phyloP scores from a whole-genome alignment of 805 yeast species.

The Kodamaea fukazawae region DNA sequence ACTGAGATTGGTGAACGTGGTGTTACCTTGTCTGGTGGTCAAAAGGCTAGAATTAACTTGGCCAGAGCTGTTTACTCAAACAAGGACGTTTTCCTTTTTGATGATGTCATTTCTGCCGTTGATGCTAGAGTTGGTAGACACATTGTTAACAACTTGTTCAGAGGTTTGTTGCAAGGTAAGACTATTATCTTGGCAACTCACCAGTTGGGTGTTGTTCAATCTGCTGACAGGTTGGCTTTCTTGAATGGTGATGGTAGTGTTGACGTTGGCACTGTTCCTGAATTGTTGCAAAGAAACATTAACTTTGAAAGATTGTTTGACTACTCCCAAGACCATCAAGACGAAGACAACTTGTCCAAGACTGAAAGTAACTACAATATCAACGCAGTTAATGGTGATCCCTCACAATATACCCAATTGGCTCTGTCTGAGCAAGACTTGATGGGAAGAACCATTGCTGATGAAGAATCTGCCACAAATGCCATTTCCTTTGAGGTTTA shows the following conservation, averaged over 20 bases:
- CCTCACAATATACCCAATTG: not conserved
- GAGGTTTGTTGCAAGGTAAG: conserved; percentile 29
- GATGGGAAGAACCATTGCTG: conserved; percentile 32
- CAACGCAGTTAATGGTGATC: conserved; percentile 3
- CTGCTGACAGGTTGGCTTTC: conserved; percentile 38
- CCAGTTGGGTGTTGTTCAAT: conserved; percentile 37
- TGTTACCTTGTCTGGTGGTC: conserved; percentile 45
- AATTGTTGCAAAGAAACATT: conserved; percentile 33
- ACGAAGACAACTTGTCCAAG: conserved; percentile 28
- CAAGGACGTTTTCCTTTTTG: conserved; percentile 34
- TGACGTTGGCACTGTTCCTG: conserved; percentile 36
- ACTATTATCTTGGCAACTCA: conserved; percentile 44
- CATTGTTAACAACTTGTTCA: conserved; percentile 35
- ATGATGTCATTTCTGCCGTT: conserved; percentile 46
- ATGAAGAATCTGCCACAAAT: conserved; percentile 38
- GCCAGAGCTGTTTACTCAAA: conserved; percentile 42
- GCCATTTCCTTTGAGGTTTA: conserved; percentile 41
- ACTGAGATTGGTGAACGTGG: conserved; percentile 48
- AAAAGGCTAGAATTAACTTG: conserved; percentile 43
- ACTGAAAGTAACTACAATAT: conserved; percentile 12
- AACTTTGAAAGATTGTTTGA: conserved; percentile 53
- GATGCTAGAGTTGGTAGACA: conserved; percentile 44
- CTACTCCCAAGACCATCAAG: conserved; percentile 31
- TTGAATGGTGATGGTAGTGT: conserved; percentile 42
- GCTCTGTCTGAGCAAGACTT: conserved; percentile 9